Evolutionary conservation across 2,329 filamentous ascomycete species (phyloP).

Genomic region (Dactylellina drechsleri): DNA sequence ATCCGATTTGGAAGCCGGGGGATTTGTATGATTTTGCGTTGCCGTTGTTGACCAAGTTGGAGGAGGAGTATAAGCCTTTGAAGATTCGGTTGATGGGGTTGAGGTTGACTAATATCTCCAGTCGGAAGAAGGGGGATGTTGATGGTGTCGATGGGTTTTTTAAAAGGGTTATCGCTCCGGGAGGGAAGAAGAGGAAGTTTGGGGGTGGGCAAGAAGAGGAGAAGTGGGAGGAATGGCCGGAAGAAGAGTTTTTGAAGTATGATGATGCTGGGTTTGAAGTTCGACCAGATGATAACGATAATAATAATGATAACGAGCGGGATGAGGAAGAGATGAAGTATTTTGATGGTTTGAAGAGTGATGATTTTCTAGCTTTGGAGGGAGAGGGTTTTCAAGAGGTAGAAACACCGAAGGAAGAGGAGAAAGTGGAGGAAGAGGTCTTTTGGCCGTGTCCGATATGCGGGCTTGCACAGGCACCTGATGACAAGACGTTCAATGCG

Average conservation of each 20-base stretch:
- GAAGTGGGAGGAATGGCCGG: slow-evolving; percentile 75
- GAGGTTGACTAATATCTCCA: slow-evolving; percentile 85
- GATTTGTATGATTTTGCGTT: slow-evolving; percentile 84
- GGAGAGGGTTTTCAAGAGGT: slow-evolving; percentile 3
- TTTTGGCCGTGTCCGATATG: slow-evolving; percentile 92
- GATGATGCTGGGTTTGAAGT: slow-evolving; percentile 50
- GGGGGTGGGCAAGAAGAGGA: slow-evolving; percentile 63
- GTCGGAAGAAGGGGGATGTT: slow-evolving; percentile 81
- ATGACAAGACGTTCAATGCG: slow-evolving; percentile 83
- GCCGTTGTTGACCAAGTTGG: slow-evolving; percentile 82
- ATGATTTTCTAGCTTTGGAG: slow-evolving; percentile 42
- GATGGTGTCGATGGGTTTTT: slow-evolving; percentile 78
- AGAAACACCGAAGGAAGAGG: slow-evolving; percentile 34
- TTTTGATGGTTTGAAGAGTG: slow-evolving; percentile 56
- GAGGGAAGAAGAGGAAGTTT: slow-evolving; percentile 60
- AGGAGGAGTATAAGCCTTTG: slow-evolving; percentile 59
- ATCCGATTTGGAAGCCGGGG: slow-evolving; percentile 76
- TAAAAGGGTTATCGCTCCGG: slow-evolving; percentile 62
- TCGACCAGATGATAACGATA: slow-evolving; percentile 63
- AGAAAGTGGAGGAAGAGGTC: slow-evolving; percentile 62
- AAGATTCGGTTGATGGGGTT: slow-evolving; percentile 87
- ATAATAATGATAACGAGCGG: slow-evolving; percentile 60
- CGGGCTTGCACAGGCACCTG: slow-evolving; percentile 71
- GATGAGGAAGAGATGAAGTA: slow-evolving; percentile 66
- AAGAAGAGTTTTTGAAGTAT: slow-evolving; percentile 68